Percentiles rank a stretch among this genome's conserved stretches.
Evolutionary conservation across 441 rosid genomes (phyloP).

Genomic region (Adansonia gregorii): DNA sequence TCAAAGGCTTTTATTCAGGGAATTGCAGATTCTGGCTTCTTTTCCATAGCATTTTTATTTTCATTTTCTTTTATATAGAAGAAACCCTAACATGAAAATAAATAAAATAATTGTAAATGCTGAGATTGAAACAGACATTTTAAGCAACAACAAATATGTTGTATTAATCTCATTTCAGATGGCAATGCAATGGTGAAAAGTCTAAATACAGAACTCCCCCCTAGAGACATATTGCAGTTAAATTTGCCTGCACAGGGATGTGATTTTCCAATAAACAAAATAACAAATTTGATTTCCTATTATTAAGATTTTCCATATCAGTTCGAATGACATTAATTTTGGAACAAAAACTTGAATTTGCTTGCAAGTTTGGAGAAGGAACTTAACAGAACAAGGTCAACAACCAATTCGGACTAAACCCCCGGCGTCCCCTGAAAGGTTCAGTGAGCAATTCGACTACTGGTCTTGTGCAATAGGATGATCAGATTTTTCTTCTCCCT

Average conservation of each 20-base stretch:
- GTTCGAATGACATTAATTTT: neutral
- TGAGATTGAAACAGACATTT: neutral
- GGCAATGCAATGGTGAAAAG: neutral
- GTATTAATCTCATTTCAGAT: neutral
- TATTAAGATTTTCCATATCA: neutral
- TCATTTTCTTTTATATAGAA: too few species aligned
- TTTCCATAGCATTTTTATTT: too few species aligned
- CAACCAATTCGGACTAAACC: neutral
- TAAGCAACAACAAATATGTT: neutral
- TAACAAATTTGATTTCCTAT: neutral
- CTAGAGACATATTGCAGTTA: neutral
- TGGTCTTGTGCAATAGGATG: neutral
- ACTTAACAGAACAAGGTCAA: constrained; percentile 5
- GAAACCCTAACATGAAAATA: too few species aligned
- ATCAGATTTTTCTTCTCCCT: constrained; percentile 1
- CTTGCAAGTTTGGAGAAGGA: neutral
- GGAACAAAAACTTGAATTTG: neutral
- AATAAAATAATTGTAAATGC: too few species aligned
- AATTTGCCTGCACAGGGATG: neutral
- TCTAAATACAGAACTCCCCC: neutral
- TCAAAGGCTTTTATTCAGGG: neutral
- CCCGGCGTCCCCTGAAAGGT: constrained; percentile 3
- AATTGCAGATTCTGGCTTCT: too few species aligned
- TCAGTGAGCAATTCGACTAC: neutral
- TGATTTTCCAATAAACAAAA: neutral